A percentile compares a stretch with the other conserved stretches of the same genome.
These are phyloP conservation scores for Abrus precatorius DNA, from an alignment of 306 rosid genomes.

Conservation along the genomic window DNA sequence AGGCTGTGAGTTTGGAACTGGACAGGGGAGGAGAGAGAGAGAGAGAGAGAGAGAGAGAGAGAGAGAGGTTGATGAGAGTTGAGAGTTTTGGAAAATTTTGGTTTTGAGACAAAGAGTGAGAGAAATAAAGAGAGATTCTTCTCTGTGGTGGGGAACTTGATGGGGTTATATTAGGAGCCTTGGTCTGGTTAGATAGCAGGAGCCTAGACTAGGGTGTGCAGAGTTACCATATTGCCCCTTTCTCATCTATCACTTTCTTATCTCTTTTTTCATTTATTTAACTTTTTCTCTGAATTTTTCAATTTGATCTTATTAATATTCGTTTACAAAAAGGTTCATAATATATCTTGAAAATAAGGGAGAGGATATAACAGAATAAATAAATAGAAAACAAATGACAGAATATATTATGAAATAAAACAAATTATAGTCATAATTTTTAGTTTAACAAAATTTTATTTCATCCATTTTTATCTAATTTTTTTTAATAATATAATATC, in stretches of 20 bases:
- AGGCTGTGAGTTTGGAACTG: slow-evolving; percentile 44
- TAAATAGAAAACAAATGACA: no score
- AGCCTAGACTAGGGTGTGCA: neutral
- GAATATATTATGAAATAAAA: no score
- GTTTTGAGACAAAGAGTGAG: slow-evolving; percentile 20
- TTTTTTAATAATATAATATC: no score
- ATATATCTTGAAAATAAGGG: no score
- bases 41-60: neutral
- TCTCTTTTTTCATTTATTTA: slow-evolving; percentile 9
- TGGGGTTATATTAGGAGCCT: slow-evolving; percentile 69
- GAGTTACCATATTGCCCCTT: slow-evolving; percentile 47
- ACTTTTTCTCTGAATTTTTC: neutral
- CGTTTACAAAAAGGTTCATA: no score
- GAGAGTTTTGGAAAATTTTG: slow-evolving; percentile 48
- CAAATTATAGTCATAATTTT: no score
- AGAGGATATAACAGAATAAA: no score
- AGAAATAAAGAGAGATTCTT: slow-evolving; percentile 54
- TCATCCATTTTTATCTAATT: no score
- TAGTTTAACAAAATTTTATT: no score
- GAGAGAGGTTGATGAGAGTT: slow-evolving; percentile 32
- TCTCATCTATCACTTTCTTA: neutral
- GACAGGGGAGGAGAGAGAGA: slow-evolving; percentile 1
- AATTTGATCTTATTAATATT: neutral
- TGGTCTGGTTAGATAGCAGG: slow-evolving; percentile 46
- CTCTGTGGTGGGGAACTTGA: slow-evolving; percentile 56